Conservation (phyloP, 2,329 filamentous ascomycete species). For the Magnaporthales sp. region DNA sequence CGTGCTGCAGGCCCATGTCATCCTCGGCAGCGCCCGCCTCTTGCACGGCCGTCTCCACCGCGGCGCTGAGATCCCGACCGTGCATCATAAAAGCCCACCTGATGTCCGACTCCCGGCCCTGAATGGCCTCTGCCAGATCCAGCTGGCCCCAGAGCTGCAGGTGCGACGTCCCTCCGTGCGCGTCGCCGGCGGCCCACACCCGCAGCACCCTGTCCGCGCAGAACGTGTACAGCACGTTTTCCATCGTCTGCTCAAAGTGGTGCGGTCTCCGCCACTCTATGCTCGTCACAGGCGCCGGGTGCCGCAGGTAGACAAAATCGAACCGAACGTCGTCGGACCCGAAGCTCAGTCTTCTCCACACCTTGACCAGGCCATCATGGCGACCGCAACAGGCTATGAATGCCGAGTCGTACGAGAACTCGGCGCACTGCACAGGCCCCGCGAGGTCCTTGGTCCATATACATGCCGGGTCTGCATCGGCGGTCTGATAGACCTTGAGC, state of each 20-base stretch:
- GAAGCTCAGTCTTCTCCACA: conserved; percentile 85
- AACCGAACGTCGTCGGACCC: conserved; percentile 77
- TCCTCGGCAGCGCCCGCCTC: conserved; percentile 44
- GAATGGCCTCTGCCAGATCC: conserved; percentile 65
- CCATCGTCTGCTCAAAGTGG: conserved; percentile 67
- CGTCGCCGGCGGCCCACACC: conserved; percentile 74
- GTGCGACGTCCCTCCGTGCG: conserved; percentile 43
- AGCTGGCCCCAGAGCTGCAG: conserved; percentile 75
- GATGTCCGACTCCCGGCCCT: conserved; percentile 23
- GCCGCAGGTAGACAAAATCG: conserved; percentile 83
- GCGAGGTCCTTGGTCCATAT: conserved; percentile 72
- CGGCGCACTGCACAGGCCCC: conserved; percentile 63
- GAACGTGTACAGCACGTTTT: conserved; percentile 85
- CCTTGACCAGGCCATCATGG: conserved; percentile 77
- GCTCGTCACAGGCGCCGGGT: conserved; percentile 70
- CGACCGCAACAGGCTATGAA: conserved; percentile 75
- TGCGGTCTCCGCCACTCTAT: conserved; percentile 79
- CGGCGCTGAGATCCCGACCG: conserved; percentile 67
- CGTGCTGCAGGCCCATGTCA: conserved; percentile 67
- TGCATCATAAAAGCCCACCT: conserved; percentile 76
- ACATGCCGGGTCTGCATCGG: conserved; percentile 36
- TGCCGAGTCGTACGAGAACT: conserved; percentile 77
- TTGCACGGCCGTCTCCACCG: conserved; percentile 69
- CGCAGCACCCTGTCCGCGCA: conserved; percentile 73
- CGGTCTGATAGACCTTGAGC: conserved; percentile 57